Percentiles rank a stretch among this genome's conserved stretches.
Evolutionary conservation across 2,329 filamentous ascomycete species (phyloP).

Genomic region (Aspergillus thermomutatus): DNA sequence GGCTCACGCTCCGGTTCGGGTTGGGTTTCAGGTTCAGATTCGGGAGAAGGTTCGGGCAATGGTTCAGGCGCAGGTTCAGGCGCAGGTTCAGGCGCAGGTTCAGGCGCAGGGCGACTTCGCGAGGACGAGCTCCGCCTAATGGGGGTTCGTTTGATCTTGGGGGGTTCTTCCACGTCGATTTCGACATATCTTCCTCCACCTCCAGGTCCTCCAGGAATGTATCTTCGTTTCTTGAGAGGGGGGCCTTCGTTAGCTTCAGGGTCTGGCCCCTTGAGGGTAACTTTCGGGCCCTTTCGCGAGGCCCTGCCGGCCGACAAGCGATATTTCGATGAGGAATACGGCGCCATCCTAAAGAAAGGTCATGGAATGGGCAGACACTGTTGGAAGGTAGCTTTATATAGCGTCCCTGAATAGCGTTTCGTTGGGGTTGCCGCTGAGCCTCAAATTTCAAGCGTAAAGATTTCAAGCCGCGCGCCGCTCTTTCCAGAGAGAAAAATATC

Average conservation of each 20-base stretch:
- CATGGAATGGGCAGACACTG: neutral
- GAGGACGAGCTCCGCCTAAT: slow-evolving; percentile 46
- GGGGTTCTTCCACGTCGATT: slow-evolving; percentile 60
- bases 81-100: neutral
- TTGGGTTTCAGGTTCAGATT: neutral
- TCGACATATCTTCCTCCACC: slow-evolving; percentile 83
- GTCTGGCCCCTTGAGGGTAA: slow-evolving; percentile 29
- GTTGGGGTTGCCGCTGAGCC: slow-evolving; percentile 13
- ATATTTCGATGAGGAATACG: slow-evolving; percentile 25
- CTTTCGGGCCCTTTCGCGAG: slow-evolving; percentile 29
- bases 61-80: neutral
- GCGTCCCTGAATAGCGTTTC: slow-evolving; percentile 1
- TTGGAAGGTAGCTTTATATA: neutral
- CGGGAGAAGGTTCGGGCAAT: slow-evolving; percentile 35
- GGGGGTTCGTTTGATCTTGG: slow-evolving; percentile 37
- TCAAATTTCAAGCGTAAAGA: slow-evolving; percentile 9
- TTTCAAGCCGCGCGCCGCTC: slow-evolving; percentile 6
- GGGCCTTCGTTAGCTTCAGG: slow-evolving; percentile 49
- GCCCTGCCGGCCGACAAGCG: slow-evolving; percentile 24
- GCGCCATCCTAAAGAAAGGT: slow-evolving; percentile 26
- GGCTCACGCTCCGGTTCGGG: neutral
- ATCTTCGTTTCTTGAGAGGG: slow-evolving; percentile 68
- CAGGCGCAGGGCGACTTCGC: slow-evolving; percentile 51
- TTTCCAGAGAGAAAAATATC: slow-evolving; percentile 3
- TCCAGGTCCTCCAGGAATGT: slow-evolving; percentile 81